Conservation (phyloP, 768 basidiomycete genomes). For the Mycena leptocephala region DNA sequence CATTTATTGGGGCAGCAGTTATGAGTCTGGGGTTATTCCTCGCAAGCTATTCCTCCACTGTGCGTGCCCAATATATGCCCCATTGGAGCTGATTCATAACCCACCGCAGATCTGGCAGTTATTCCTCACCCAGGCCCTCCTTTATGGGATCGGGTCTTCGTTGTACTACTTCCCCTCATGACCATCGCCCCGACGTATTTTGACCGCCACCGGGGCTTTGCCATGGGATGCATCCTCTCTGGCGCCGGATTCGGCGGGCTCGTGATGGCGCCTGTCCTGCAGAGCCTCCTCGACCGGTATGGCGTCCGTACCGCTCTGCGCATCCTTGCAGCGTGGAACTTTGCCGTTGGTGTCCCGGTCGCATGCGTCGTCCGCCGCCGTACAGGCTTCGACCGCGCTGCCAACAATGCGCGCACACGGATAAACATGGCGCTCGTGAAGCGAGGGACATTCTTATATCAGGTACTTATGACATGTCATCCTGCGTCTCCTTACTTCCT, state of each 20-base stretch:
- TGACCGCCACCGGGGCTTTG: constrained; percentile 61
- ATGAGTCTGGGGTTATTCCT: constrained; percentile 61
- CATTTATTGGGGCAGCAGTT: constrained; percentile 52
- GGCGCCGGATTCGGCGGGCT: constrained; percentile 62
- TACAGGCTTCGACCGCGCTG: constrained; percentile 31
- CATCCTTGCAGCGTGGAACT: constrained; percentile 60
- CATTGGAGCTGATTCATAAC: background rate
- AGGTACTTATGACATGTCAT: constrained; percentile 43
- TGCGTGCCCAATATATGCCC: constrained; percentile 24
- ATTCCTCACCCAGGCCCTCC: constrained; percentile 58
- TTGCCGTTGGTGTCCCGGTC: constrained; percentile 54
- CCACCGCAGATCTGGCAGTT: constrained; percentile 58
- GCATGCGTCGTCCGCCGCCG: constrained; percentile 52
- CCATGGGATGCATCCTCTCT: constrained; percentile 60
- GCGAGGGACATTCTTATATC: constrained; percentile 59
- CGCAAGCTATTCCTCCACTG: constrained; percentile 57
- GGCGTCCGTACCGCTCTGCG: constrained; percentile 56
- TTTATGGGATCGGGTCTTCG: constrained; percentile 61
- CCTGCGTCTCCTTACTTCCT: background rate
- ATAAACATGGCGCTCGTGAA: constrained; percentile 55
- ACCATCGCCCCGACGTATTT: constrained; percentile 60
- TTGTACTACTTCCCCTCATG: constrained; percentile 62
- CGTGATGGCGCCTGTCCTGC: constrained; percentile 58
- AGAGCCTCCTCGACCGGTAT: constrained; percentile 50
- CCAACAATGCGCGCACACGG: constrained; percentile 41